Percentiles rank a stretch among this genome's conserved stretches.
These are phyloP conservation scores for Pulveroboletus sp. DNA, from an alignment of 768 basidiomycete species.

Conservation along the genomic window DNA sequence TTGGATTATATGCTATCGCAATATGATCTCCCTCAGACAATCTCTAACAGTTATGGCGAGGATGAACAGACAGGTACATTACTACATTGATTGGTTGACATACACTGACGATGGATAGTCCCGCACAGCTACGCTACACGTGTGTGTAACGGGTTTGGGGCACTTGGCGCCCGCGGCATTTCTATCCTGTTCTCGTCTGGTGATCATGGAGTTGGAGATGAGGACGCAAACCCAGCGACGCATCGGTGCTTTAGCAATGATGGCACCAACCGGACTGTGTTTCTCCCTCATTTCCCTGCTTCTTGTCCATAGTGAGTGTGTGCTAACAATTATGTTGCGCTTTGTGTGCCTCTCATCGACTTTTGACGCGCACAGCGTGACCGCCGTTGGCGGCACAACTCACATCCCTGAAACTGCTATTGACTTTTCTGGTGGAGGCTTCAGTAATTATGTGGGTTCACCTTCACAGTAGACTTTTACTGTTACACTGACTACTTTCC, in stretches of 20 bases:
- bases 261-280: slow-evolving; percentile 53
- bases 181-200: no score
- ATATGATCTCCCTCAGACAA: slow-evolving; percentile 48
- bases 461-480: neutral
- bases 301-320: slow-evolving; percentile 51
- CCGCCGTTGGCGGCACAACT: no score
- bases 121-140: slow-evolving; percentile 53
- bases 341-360: neutral
- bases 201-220: slow-evolving; percentile 69
- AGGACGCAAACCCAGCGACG: slow-evolving; percentile 56
- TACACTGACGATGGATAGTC: slow-evolving; percentile 34
- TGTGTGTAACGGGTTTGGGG: slow-evolving; percentile 58
- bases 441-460: slow-evolving; percentile 48
- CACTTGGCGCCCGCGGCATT: slow-evolving; percentile 65
- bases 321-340: no score
- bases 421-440: no score
- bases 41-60: slow-evolving; percentile 74
- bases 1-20: slow-evolving; percentile 53
- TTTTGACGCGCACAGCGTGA: slow-evolving; percentile 39
- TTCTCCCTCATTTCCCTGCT: slow-evolving; percentile 62
- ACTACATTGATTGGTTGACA: neutral
- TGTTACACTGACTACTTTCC: neutral
- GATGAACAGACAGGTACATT: slow-evolving; percentile 62
- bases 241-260: slow-evolving; percentile 59
- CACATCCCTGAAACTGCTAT: no score